These are phyloP conservation scores for Boletus vinaceobasis DNA, from an alignment of 768 basidiomycete species.

Conservation along the genomic window DNA sequence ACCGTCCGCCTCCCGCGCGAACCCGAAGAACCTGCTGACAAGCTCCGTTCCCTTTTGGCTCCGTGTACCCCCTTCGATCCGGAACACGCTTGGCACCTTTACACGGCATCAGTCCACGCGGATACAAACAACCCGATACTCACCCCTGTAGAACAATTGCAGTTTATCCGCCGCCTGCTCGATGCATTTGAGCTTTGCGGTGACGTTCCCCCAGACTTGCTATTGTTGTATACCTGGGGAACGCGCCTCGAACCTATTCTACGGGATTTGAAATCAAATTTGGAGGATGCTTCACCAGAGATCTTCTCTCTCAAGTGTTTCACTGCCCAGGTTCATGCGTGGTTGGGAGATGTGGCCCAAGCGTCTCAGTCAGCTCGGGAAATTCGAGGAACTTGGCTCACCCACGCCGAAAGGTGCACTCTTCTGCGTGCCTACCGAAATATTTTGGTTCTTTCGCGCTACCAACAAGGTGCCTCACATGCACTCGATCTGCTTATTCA, in stretches of 20 bases:
- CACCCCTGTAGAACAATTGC: constrained; percentile 24
- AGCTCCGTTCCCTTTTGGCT: constrained; percentile 21
- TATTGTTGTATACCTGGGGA: constrained; percentile 35
- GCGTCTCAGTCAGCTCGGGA: constrained; percentile 31
- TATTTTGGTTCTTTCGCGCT: constrained; percentile 36
- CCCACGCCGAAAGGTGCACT: constrained; percentile 18
- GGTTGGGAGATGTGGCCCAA: constrained; percentile 35
- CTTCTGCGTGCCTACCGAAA: constrained; percentile 35
- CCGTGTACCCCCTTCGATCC: constrained; percentile 28
- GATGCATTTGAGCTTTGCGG: constrained; percentile 11
- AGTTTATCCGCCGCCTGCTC: constrained; percentile 26
- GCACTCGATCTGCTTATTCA: constrained; percentile 40
- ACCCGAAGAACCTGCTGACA: constrained; percentile 3
- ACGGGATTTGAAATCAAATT: constrained; percentile 23
- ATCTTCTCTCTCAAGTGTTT: constrained; percentile 28
- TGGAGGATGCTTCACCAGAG: constrained; percentile 17
- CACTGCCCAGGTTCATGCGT: constrained; percentile 32
- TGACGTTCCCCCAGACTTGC: constrained; percentile 15
- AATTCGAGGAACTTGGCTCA: constrained; percentile 20
- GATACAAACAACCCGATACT: constrained; percentile 10
- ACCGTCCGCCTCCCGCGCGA: constrained; percentile 1
- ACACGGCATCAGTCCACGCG: constrained; percentile 17
- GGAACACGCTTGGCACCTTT: constrained; percentile 41
- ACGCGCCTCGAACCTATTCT: constrained; percentile 35
- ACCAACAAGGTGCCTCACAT: constrained; percentile 29